A percentile compares a stretch with the other conserved stretches of the same genome.
Evolutionary conservation across 805 yeast genomes (phyloP).

Genomic region (Nakazawaea wyomingensis): DNA sequence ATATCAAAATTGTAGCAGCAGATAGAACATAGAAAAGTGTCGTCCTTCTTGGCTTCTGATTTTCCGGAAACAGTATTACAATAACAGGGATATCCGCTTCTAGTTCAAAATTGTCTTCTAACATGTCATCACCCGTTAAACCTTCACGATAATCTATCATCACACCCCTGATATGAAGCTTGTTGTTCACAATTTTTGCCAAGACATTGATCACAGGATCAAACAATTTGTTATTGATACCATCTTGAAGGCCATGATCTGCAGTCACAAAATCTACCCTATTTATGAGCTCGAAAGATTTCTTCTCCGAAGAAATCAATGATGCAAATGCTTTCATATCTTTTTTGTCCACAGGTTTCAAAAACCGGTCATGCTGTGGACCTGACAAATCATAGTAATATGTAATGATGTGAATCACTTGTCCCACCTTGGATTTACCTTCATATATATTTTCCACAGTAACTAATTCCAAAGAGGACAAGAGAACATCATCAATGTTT

Average conservation of each 20-base stretch:
- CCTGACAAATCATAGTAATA: conserved; percentile 4
- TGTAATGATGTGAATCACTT: conserved; percentile 3
- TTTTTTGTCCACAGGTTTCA: conserved; percentile 1
- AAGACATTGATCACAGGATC: conserved; percentile 9
- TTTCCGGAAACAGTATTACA: not conserved
- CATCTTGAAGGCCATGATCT: conserved; percentile 11
- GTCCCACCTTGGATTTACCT: conserved; percentile 5
- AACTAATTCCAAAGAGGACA: conserved; percentile 9
- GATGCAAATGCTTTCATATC: conserved; percentile 9
- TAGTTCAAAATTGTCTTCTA: conserved; percentile 4
- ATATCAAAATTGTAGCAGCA: not conserved
- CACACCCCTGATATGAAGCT: conserved; percentile 4
- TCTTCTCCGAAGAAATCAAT: not conserved
- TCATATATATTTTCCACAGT: conserved; percentile 9
- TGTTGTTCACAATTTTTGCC: not conserved
- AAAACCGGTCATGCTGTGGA: not conserved
- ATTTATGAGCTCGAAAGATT: not conserved
- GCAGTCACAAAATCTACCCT: not conserved
- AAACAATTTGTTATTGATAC: conserved; percentile 2
- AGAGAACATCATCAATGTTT: not conserved
- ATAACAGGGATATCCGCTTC: conserved; percentile 3
- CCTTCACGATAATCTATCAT: conserved; percentile 7
- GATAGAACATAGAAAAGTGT: not conserved
- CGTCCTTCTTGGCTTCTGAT: not conserved
- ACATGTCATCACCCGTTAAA: conserved; percentile 7